Evolutionary conservation across 2,329 filamentous ascomycete species (phyloP).

Genomic region (Diaporthe eres): DNA sequence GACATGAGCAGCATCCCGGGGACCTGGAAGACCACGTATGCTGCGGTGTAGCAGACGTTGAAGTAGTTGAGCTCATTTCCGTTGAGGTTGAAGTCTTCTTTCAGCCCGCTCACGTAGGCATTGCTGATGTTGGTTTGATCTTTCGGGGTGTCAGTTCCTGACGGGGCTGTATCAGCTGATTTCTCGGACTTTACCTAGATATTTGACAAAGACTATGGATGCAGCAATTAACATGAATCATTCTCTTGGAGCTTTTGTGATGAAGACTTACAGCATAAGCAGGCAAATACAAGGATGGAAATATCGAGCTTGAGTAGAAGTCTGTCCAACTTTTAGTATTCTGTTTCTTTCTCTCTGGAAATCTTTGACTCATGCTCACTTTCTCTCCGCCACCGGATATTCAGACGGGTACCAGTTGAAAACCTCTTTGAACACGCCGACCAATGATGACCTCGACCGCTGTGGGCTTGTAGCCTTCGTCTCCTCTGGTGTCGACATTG

Average conservation of each 20-base stretch:
- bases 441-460: conserved; percentile 40
- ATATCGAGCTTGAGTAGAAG: conserved; percentile 52
- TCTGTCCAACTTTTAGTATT: conserved; percentile 40
- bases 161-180: not conserved
- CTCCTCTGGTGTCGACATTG: not conserved
- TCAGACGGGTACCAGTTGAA: conserved; percentile 53
- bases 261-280: conserved; percentile 50
- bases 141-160: conserved; percentile 21
- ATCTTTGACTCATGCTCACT: conserved; percentile 42
- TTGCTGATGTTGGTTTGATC: conserved; percentile 54
- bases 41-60: conserved; percentile 57
- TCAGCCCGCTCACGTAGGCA: conserved; percentile 56
- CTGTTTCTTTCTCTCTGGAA: not conserved
- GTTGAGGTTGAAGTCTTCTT: conserved; percentile 55
- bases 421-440: conserved; percentile 50
- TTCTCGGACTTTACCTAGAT: conserved; percentile 45
- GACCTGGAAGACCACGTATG: conserved; percentile 54
- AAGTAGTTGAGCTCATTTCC: conserved; percentile 58
- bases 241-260: too few species aligned
- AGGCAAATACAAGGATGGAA: conserved; percentile 51
- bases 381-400: conserved; percentile 50
- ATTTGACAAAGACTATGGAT: conserved; percentile 51
- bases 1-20: conserved; percentile 51
- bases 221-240: conserved; percentile 1
- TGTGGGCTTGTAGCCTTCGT: not conserved